Evolutionary conservation across 371 early-diverging fungal species (phyloP).

Genomic region (Lichtheimia ornata): DNA sequence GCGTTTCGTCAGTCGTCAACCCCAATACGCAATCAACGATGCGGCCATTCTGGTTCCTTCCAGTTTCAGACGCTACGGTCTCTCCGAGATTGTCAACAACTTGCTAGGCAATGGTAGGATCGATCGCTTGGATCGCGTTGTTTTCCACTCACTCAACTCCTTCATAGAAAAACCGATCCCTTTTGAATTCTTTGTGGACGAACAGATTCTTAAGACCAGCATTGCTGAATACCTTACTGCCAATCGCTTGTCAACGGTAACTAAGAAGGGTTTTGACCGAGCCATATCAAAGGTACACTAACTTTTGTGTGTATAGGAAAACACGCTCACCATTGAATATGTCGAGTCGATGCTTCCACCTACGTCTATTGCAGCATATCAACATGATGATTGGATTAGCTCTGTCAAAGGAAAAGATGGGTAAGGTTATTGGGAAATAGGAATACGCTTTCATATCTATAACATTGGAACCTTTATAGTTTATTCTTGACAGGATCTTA

Average conservation of each 20-base stretch:
- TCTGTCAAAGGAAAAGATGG: conserved; percentile 58
- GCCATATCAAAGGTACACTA: no score
- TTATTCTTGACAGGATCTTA: conserved; percentile 82
- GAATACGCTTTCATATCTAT: background rate
- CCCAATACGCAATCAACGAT: conserved; percentile 75
- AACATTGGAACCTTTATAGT: conserved; percentile 17
- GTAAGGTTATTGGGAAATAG: conserved; percentile 8
- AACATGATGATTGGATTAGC: conserved; percentile 95
- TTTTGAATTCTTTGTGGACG: conserved; percentile 92
- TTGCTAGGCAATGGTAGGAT: conserved; percentile 60
- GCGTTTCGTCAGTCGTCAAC: conserved; percentile 77
- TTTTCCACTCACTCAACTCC: background rate
- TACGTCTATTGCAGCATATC: conserved; percentile 66
- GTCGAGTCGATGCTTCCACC: conserved; percentile 91
- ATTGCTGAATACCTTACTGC: conserved; percentile 73
- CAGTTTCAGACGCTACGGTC: conserved; percentile 79
- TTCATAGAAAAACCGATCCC: conserved; percentile 76
- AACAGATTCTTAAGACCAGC: conserved; percentile 80
- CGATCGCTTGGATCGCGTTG: background rate
- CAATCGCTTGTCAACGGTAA: conserved; percentile 75
- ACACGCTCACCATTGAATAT: conserved; percentile 86
- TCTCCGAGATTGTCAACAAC: conserved; percentile 92
- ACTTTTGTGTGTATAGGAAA: conserved; percentile 63
- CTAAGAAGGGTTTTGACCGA: background rate
- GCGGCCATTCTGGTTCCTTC: conserved; percentile 86